A percentile compares a stretch with the other conserved stretches of the same genome.
Evolutionary conservation across 2,329 filamentous ascomycete genomes (phyloP).

Genomic region (Karstenula rhodostoma): DNA sequence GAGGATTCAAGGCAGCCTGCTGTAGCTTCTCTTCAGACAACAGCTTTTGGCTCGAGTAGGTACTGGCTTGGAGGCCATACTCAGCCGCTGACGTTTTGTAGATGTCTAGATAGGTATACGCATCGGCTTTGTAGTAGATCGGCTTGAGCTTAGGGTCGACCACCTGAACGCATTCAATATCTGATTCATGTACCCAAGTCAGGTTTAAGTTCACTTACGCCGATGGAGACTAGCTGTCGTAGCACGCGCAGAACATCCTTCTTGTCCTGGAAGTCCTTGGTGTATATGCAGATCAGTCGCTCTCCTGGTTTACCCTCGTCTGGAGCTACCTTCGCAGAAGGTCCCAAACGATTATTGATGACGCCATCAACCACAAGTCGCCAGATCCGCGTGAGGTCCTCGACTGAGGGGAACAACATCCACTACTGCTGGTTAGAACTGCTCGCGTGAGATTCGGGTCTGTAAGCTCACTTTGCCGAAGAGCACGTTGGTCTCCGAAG

Average conservation of each 20-base stretch:
- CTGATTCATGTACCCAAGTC: not conserved
- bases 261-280: slow-evolving; percentile 73
- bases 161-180: slow-evolving; percentile 1
- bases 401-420: slow-evolving; percentile 72
- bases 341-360: slow-evolving; percentile 73
- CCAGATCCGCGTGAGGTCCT: slow-evolving; percentile 71
- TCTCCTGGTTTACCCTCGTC: slow-evolving; percentile 51
- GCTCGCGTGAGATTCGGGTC: not conserved
- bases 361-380: slow-evolving; percentile 71
- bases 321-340: slow-evolving; percentile 76
- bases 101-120: slow-evolving; percentile 57
- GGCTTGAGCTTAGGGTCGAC: slow-evolving; percentile 53
- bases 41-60: slow-evolving; percentile 54
- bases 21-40: slow-evolving; percentile 26
- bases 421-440: slow-evolving; percentile 59
- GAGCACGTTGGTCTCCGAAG: slow-evolving; percentile 65
- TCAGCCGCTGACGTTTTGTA: slow-evolving; percentile 45
- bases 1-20: slow-evolving; percentile 15
- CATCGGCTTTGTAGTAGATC: slow-evolving; percentile 82
- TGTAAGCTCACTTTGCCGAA: slow-evolving; percentile 69
- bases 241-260: slow-evolving; percentile 75
- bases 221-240: slow-evolving; percentile 66
- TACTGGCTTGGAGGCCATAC: slow-evolving; percentile 54
- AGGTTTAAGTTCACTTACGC: slow-evolving; percentile 50
- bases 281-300: slow-evolving; percentile 80